These are phyloP conservation scores for Aspergillus terreus DNA, from an alignment of 2,329 filamentous ascomycete genomes.

Conservation along the genomic window DNA sequence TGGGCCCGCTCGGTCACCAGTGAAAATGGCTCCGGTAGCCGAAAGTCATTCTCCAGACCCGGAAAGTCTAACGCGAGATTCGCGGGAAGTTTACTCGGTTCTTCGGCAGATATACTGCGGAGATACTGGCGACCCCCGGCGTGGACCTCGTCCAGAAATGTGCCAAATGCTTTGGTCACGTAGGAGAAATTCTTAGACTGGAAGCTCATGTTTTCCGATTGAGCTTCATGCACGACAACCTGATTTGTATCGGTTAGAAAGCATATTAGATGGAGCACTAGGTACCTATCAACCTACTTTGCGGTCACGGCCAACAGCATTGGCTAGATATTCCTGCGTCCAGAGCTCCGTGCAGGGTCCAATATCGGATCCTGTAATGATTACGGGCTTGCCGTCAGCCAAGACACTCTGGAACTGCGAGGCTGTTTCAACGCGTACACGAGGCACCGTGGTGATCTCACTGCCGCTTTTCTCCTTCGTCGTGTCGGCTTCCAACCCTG, in stretches of 20 bases:
- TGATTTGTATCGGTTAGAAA: conserved; percentile 29
- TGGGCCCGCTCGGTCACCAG: conserved; percentile 62
- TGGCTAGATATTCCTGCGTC: conserved; percentile 65
- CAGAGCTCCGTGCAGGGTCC: conserved; percentile 66
- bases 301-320: conserved; percentile 58
- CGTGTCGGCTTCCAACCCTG: background rate
- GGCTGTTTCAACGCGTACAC: conserved; percentile 49
- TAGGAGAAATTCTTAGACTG: conserved; percentile 80
- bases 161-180: conserved; percentile 61
- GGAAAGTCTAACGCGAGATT: conserved; percentile 70
- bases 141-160: conserved; percentile 61
- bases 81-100: conserved; percentile 67
- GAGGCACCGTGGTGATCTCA: conserved; percentile 42
- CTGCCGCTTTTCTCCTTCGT: conserved; percentile 13
- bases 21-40: conserved; percentile 59
- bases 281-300: conserved; percentile 45
- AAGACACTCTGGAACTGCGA: conserved; percentile 61
- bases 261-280: background rate
- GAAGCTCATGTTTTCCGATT: conserved; percentile 70
- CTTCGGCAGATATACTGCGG: conserved; percentile 67
- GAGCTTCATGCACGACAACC: conserved; percentile 71
- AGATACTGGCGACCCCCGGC: conserved; percentile 67
- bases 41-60: conserved; percentile 64
- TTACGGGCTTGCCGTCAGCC: conserved; percentile 54
- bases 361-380: conserved; percentile 64